Conservation (phyloP, 225 moss, liverwort and hornwort species). For the Straminergon stramineum region DNA sequence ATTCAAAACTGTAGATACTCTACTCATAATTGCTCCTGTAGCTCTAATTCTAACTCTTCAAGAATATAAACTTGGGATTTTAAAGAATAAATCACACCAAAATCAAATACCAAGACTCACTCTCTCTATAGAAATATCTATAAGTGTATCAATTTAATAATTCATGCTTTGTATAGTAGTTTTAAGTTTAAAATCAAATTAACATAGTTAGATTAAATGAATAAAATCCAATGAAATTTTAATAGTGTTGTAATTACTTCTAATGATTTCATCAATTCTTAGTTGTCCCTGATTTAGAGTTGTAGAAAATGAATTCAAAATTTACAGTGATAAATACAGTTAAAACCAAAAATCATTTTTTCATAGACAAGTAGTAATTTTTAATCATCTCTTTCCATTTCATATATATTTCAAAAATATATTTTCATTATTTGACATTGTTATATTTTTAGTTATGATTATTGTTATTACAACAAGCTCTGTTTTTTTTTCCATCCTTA, state of each 20-base stretch:
- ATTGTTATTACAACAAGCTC: not conserved
- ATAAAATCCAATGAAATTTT: not conserved
- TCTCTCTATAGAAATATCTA: too few species aligned
- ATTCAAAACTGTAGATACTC: not conserved
- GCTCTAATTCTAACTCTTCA: not conserved
- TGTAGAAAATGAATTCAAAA: not conserved
- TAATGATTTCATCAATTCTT: not conserved
- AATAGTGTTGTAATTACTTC: not conserved
- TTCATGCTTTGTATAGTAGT: not conserved
- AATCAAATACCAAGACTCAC: accelerated
- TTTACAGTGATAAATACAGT: too few species aligned
- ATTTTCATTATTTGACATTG: not conserved
- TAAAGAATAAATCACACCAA: not conserved
- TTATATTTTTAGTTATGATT: not conserved
- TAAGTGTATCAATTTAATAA: too few species aligned
- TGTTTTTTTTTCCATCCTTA: too few species aligned
- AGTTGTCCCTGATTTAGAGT: too few species aligned
- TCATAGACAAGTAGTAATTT: not conserved
- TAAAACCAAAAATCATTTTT: too few species aligned
- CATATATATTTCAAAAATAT: accelerated
- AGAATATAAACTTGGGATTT: too few species aligned
- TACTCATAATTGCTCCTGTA: not conserved
- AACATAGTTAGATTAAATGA: not conserved
- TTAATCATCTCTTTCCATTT: not conserved
- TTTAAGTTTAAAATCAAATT: too few species aligned